phyloP scores from a whole-genome alignment of 2,329 filamentous ascomycete genomes.

The Talaromyces sp. region DNA sequence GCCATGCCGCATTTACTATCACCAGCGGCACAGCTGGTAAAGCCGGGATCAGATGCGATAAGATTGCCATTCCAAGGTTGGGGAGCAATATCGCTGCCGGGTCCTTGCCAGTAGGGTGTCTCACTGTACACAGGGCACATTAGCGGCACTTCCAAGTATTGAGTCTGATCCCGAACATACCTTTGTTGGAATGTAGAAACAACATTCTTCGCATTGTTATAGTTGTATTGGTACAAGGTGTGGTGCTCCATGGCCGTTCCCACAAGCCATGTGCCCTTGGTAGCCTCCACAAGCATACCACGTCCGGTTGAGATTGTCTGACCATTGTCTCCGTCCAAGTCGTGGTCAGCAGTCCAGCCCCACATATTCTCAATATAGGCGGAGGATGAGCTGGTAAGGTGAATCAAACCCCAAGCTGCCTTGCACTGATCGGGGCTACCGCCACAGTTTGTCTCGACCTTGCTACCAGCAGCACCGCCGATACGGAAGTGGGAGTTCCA shows the following conservation, averaged over 20 bases:
- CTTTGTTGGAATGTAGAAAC: slow-evolving; percentile 41
- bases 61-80: slow-evolving; percentile 24
- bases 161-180: not conserved
- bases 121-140: slow-evolving; percentile 37
- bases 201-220: slow-evolving; percentile 48
- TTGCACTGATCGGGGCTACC: slow-evolving; percentile 40
- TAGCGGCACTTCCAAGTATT: not conserved
- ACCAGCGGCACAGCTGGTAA: slow-evolving; percentile 24
- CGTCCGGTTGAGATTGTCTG: slow-evolving; percentile 37
- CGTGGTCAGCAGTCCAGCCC: slow-evolving; percentile 48
- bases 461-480: slow-evolving; percentile 43
- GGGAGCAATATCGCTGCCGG: slow-evolving; percentile 28
- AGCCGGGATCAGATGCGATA: slow-evolving; percentile 23
- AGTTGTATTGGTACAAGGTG: slow-evolving; percentile 51
- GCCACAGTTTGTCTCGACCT: slow-evolving; percentile 37
- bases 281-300: slow-evolving; percentile 45
- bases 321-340: slow-evolving; percentile 38
- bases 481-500: slow-evolving; percentile 46
- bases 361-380: slow-evolving; percentile 54
- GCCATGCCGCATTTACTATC: slow-evolving; percentile 36
- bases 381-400: slow-evolving; percentile 45
- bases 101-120: slow-evolving; percentile 46
- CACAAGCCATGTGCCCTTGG: slow-evolving; percentile 50
- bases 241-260: slow-evolving; percentile 52
- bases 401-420: slow-evolving; percentile 48